Conservation (phyloP, 2,329 filamentous ascomycete species). For the Xylariaceae sp. region DNA sequence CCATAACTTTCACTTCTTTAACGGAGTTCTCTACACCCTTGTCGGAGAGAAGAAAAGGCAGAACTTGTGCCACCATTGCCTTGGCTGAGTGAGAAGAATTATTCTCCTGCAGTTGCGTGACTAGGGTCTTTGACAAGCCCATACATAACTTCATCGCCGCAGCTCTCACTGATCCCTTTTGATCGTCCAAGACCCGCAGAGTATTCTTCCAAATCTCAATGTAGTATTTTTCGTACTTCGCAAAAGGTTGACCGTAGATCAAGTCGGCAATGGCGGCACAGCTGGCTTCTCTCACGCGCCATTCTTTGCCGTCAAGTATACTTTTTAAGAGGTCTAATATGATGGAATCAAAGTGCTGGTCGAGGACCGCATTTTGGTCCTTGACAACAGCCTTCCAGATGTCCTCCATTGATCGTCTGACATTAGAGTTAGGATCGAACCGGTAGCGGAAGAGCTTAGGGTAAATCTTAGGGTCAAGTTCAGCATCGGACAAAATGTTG, state of each 20-base stretch:
- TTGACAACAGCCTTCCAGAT: slow-evolving; percentile 98
- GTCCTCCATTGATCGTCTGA: slow-evolving; percentile 92
- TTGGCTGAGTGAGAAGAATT: slow-evolving; percentile 65
- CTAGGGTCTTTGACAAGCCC: slow-evolving; percentile 77
- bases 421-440: slow-evolving; percentile 91
- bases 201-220: slow-evolving; percentile 79
- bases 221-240: slow-evolving; percentile 79
- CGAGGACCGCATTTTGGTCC: slow-evolving; percentile 71
- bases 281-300: slow-evolving; percentile 88
- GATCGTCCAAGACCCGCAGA: slow-evolving; percentile 91
- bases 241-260: slow-evolving; percentile 71
- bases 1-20: slow-evolving; percentile 80
- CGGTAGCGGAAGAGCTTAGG: slow-evolving; percentile 91
- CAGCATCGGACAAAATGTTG: slow-evolving; percentile 83
- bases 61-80: slow-evolving; percentile 77
- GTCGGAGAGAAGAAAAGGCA: slow-evolving; percentile 86
- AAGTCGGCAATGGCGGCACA: slow-evolving; percentile 87
- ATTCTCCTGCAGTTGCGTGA: slow-evolving; percentile 78
- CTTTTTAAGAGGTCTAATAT: slow-evolving; percentile 82
- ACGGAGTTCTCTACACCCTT: slow-evolving; percentile 86
- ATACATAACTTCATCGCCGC: slow-evolving; percentile 81
- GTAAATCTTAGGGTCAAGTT: slow-evolving; percentile 88
- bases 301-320: slow-evolving; percentile 78
- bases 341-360: slow-evolving; percentile 81
- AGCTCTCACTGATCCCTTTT: slow-evolving; percentile 82